Evolutionary conservation across 768 basidiomycete species (phyloP), one percentile per base, ranked within the genome.

Genomic region (Suillus paluster): DNA sequence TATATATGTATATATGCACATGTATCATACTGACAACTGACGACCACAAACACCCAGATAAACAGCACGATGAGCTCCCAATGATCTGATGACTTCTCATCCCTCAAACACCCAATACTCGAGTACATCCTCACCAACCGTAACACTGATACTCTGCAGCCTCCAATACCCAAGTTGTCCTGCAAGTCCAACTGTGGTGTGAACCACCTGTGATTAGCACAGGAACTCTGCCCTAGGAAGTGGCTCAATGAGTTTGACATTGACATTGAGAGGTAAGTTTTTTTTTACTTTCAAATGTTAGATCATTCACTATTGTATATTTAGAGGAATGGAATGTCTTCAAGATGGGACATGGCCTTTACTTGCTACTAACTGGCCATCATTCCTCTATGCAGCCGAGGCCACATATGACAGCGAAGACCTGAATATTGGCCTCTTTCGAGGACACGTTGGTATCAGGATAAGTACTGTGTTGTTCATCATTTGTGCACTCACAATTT

Each of bases 381-480:
- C 50, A 3, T 21, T 21, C 14, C 50, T 54, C 7, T 60, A 60
- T 34, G 21, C 44, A 11, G 52, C 38, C 27, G 50, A 54, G 6
- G 23, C 23, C 17, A 36, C n/a, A 17, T 60, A 54, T 9, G 14
- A 60, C 15, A 14, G 23, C 12, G 49, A 60, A 3, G 41, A 60
- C 21, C 33, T 21, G 11, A 30, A 27, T 10, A 54, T 30, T 17
- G 41, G 50, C n/a, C 41, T 60, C 2, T 60, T 60, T 25, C 15
- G 36, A n/a, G 41, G 50, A 27, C 49, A 53, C 23, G 23, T 30
- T 10, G 39, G 36, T 41, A 36, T 53, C 25, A 23, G 25, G 48
- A 50, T 60, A 60, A 7, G 58, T 59, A 33, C 30, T 30, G n/a
- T n/a, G n/a, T n/a, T n/a, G n/a, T n/a, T n/a, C n/a, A 30, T 6